These are phyloP conservation scores for Pyracantha coccinea DNA, from an alignment of 331 rosid genomes.

Conservation along the genomic window DNA sequence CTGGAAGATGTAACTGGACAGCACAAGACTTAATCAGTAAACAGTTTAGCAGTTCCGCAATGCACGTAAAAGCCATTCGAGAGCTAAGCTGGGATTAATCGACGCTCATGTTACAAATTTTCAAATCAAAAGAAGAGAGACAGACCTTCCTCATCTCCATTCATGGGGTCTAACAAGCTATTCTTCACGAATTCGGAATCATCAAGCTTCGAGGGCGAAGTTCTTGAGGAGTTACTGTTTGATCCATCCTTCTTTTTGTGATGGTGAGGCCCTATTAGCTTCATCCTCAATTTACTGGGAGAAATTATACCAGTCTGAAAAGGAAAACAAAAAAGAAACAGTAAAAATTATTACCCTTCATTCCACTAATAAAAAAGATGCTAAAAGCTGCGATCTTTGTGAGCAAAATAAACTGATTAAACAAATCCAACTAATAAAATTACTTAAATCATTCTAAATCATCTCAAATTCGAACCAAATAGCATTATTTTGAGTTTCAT, in stretches of 20 bases:
- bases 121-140: not conserved
- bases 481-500: not conserved
- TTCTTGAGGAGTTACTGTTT: constrained; percentile 82
- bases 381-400: not conserved
- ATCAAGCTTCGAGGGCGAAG: constrained; percentile 77
- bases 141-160: constrained; percentile 69
- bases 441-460: constrained; percentile 8
- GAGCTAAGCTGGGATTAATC: not conserved
- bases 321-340: not conserved
- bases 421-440: not conserved
- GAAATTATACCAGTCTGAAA: constrained; percentile 86
- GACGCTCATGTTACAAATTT: not conserved
- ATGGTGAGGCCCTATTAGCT: constrained; percentile 70
- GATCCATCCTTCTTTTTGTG: constrained; percentile 76
- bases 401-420: not conserved
- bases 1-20: constrained; percentile 53
- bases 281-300: constrained; percentile 93
- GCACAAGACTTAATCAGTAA: constrained; percentile 18
- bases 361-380: not conserved
- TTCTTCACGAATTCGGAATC: constrained; percentile 64
- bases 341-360: not conserved
- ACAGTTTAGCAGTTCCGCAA: not conserved
- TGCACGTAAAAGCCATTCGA: not conserved
- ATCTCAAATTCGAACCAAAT: not conserved
- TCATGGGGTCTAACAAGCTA: constrained; percentile 46